These are phyloP conservation scores for Microcera coccophila DNA, from an alignment of 2,329 filamentous ascomycete genomes.

Conservation along the genomic window DNA sequence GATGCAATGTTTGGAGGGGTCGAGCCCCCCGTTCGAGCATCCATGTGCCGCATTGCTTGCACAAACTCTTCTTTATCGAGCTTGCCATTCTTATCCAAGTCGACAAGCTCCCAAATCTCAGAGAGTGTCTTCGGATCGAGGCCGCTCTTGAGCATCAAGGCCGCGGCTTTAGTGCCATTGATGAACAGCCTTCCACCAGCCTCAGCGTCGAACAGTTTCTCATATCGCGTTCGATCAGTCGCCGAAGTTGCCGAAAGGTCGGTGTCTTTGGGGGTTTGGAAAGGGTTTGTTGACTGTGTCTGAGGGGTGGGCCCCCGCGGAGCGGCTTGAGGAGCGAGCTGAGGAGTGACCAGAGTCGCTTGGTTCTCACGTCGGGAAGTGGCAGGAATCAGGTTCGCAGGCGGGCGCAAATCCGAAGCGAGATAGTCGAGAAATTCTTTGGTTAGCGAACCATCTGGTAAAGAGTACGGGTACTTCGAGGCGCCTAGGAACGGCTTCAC, in stretches of 20 bases:
- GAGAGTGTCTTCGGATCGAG: conserved; percentile 4
- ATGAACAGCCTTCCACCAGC: conserved; percentile 1
- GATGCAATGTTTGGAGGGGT: background rate
- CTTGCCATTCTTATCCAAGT: conserved; percentile 8
- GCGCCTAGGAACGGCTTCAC: background rate
- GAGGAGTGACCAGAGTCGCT: background rate
- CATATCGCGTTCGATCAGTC: conserved; percentile 3
- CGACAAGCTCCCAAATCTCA: conserved; percentile 8
- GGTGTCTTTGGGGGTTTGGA: too few relatives aligned
- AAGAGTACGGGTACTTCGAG: background rate
- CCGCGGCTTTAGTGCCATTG: conserved; percentile 1
- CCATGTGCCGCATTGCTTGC: conserved; percentile 7
- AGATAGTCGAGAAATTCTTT: conserved; percentile 3
- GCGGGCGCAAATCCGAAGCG: background rate
- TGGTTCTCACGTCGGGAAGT: background rate
- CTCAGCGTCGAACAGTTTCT: conserved; percentile 4
- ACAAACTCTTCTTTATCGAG: conserved; percentile 8
- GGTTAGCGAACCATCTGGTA: background rate
- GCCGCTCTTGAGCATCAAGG: conserved; percentile 5
- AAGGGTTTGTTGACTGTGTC: background rate
- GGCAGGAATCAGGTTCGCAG: conserved; percentile 1
- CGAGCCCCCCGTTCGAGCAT: conserved; percentile 4
- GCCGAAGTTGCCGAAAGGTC: background rate
- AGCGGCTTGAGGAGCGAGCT: background rate
- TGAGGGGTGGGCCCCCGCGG: background rate